Percentiles rank a stretch among this genome's conserved stretches.
phyloP scores from a whole-genome alignment of 2,329 filamentous ascomycete species.

The Escovopsis weberi region DNA sequence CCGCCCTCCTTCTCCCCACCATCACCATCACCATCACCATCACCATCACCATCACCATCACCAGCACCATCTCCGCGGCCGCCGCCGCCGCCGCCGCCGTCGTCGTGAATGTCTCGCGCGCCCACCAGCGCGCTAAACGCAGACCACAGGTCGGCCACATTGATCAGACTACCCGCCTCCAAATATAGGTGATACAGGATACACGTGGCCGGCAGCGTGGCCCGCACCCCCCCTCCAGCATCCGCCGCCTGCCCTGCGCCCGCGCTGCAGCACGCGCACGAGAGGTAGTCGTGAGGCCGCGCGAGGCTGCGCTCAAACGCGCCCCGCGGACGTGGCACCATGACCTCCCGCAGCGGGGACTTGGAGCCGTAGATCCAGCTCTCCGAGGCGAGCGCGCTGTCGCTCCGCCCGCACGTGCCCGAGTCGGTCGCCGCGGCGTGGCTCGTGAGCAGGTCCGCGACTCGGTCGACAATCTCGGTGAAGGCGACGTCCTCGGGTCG shows the following conservation, averaged over 20 bases:
- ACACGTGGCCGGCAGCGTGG: conserved; percentile 54
- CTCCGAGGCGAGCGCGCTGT: conserved; percentile 49
- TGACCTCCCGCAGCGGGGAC: conserved; percentile 56
- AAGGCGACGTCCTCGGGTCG: conserved; percentile 58
- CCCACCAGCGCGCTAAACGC: conserved; percentile 55
- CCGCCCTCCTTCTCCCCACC: conserved; percentile 38
- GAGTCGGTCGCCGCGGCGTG: too few relatives aligned
- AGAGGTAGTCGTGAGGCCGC: conserved; percentile 63
- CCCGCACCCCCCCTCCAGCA: conserved; percentile 22
- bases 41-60: conserved; percentile 27
- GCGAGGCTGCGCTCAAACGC: conserved; percentile 58
- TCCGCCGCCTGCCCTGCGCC: conserved; percentile 22
- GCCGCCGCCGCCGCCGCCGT: conserved; percentile 20
- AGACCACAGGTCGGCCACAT: conserved; percentile 65
- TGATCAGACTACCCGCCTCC: conserved; percentile 63
- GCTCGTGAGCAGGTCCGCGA: conserved; percentile 13
- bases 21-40: conserved; percentile 25
- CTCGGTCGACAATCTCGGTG: conserved; percentile 46
- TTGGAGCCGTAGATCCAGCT: conserved; percentile 62
- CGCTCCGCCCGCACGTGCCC: conserved; percentile 12
- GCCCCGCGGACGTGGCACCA: conserved; percentile 56
- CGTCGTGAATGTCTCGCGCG: conserved; percentile 5
- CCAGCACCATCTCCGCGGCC: conserved; percentile 36
- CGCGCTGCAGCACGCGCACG: conserved; percentile 51
- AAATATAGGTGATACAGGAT: conserved; percentile 68